Base-by-base conservation (phyloP, 192 early-diverging fungal species). In the Backusella parvicylindrica region DNA sequence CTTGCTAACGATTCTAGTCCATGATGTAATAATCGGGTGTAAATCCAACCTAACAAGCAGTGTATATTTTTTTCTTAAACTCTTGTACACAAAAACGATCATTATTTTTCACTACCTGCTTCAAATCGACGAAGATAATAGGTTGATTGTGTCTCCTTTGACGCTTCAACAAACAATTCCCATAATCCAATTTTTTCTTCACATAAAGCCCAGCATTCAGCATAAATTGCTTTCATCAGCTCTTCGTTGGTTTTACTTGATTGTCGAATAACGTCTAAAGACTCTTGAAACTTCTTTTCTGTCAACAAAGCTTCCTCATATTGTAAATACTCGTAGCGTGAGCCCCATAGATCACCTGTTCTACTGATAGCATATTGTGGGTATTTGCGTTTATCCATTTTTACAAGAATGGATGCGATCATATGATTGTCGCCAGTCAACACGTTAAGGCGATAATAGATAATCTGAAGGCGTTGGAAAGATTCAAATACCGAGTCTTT, bases 1-100 rank as follows among this genome's bases (percentile, higher is more conserved):
- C 78, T 87, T 12, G 84, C 86, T 16, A 90, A 79, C 23, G 85
- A 81, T 3, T 79, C 79, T 12, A 86, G 71, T 3, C 85, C 89
- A 18, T 87, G 83, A 73, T 86, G 82, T 18, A 89, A 75, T 8
- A 90, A 88, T 28, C 87, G 88, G 1, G 86, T 86, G 67, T 90
- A 85, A 1, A 87, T 84, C 71, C 83, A 91, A 1, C 90, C 91
- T 77, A 49, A 8, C 13, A 18, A 40, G 35, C 13, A 41, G 3
- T 0, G 6, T 41, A 13, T 41, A 47, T n/a, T 0, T n/a, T 18
- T n/a, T n/a, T 47, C n/a, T 47, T 6, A 16, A 16, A n/a, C 18
- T 47, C 43, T n/a, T 7, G n/a, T n/a, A n/a, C n/a, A n/a, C n/a
- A n/a, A n/a, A 11, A 12, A 31, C 2, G 9, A 11, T 33, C 23